Base-by-base conservation (phyloP, 1,284 basidiomycete genomes). In the Apiotrichum akiyoshidainum region DNA sequence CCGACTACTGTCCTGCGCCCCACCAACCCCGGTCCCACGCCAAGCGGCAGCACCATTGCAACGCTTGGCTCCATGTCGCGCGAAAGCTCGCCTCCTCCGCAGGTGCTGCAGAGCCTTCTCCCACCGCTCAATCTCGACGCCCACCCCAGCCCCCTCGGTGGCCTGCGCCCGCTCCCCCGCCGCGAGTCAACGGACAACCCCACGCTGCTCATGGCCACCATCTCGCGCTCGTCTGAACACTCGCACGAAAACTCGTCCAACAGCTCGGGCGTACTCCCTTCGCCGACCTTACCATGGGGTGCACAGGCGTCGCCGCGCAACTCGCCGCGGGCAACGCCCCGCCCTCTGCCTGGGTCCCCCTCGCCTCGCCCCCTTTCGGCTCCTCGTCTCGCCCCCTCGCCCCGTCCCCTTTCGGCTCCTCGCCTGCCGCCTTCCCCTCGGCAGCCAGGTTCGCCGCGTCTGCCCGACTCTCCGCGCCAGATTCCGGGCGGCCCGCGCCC, bases 1-100 rank as follows among this genome's bases (percentile, higher is more conserved):
- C 42, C 42, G 11, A 44, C 19, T 9, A 19, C 21, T 7, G 34
- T 50, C 4, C 48, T 50, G 2, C 48, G 48, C 16, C 19, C 48
- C 5, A 50, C 48, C 1, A 50, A 50, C 34, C 48, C 48, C 12
- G 48, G 48, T 21, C 48, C 35, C 35, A 48, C 46, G 5, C 46
- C 46, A 1, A 48, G 33, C 21, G 46, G 46, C 10, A 48, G 46
- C 46, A 48, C 42, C 19, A 17, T 41, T 3, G 40, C 40, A 1
- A 41, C 40, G 16, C 2, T 44, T n/a, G 42, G 17, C 2, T 44
- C 42, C 11, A 11, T 37, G 5, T 37, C 37, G 11, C 37, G 37
- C 37, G 37, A 37, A 16, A 11, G 37, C 37, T 6, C 37, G 11
- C 37, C 37, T 11, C 14, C 37, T 37, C 37, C 37, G 37, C 37